Percentiles rank a stretch among this genome's conserved stretches.
Conservation (phyloP, 1,284 basidiomycete species). For the Moesziomyces sp. region DNA sequence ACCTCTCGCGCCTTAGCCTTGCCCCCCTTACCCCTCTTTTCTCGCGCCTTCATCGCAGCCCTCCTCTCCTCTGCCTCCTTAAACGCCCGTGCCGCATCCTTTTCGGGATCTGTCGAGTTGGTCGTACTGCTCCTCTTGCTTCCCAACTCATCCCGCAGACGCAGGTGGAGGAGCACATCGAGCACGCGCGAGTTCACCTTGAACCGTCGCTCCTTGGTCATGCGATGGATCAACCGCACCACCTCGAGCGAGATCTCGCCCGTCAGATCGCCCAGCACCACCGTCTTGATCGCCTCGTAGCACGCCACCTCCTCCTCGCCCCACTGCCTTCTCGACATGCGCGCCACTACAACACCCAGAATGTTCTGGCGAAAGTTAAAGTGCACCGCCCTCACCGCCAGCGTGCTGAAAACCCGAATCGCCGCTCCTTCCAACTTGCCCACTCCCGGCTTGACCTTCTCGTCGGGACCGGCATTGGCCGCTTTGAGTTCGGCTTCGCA, state of each 20-base stretch:
- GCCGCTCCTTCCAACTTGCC: slow-evolving; percentile 66
- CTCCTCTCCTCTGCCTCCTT: slow-evolving; percentile 56
- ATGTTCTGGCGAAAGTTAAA: slow-evolving; percentile 98
- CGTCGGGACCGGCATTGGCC: slow-evolving; percentile 67
- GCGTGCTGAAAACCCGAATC: slow-evolving; percentile 85
- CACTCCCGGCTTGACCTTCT: slow-evolving; percentile 61
- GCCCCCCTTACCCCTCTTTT: slow-evolving; percentile 67
- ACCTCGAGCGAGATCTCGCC: slow-evolving; percentile 86
- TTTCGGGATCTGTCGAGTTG: slow-evolving; percentile 69
- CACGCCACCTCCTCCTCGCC: slow-evolving; percentile 81
- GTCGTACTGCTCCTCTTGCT: slow-evolving; percentile 77
- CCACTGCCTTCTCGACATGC: slow-evolving; percentile 75
- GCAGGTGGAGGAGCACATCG: slow-evolving; percentile 83
- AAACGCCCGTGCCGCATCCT: slow-evolving; percentile 73
- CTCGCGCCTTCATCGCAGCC: slow-evolving; percentile 58
- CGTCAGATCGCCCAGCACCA: slow-evolving; percentile 82
- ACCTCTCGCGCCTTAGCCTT: slow-evolving; percentile 54
- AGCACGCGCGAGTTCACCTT: slow-evolving; percentile 89
- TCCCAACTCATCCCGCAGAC: slow-evolving; percentile 87
- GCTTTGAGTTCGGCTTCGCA: slow-evolving; percentile 84
- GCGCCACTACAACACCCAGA: slow-evolving; percentile 85
- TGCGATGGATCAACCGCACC: slow-evolving; percentile 90
- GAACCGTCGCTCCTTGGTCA: slow-evolving; percentile 94
- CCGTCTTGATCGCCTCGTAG: slow-evolving; percentile 79
- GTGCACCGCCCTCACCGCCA: slow-evolving; percentile 85